Evolutionary conservation across 1,284 basidiomycete genomes (phyloP).

Genomic region (Mixia osmundae): DNA sequence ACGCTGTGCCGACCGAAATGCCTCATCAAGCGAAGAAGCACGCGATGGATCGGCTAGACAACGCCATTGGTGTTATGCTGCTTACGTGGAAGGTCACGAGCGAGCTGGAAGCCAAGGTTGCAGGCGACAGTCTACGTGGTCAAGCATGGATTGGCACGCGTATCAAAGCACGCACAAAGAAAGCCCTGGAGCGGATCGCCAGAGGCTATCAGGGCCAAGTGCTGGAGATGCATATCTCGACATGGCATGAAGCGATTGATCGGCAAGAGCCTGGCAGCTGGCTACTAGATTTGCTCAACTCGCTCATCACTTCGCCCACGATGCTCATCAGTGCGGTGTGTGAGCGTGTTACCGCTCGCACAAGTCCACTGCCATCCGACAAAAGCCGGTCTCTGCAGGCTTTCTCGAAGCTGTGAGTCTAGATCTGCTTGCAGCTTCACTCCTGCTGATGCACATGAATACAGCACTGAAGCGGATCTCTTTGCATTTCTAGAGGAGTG

Average conservation of each 20-base stretch:
- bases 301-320: too few species aligned
- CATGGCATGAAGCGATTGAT: neutral
- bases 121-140: constrained; percentile 37
- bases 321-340: too few species aligned
- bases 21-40: constrained; percentile 9
- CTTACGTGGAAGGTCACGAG: constrained; percentile 14
- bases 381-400: too few species aligned
- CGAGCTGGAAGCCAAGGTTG: constrained; percentile 7
- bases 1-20: neutral
- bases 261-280: neutral
- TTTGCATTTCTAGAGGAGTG: constrained; percentile 79
- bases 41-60: constrained; percentile 7
- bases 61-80: constrained; percentile 13
- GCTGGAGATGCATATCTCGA: constrained; percentile 32
- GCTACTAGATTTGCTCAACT: too few species aligned
- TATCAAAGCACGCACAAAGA: constrained; percentile 39
- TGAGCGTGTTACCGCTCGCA: too few species aligned
- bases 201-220: constrained; percentile 53
- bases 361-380: too few species aligned
- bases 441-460: neutral
- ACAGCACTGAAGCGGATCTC: constrained; percentile 21
- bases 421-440: too few species aligned
- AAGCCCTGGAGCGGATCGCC: constrained; percentile 68
- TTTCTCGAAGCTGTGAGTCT: too few species aligned
- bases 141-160: constrained; percentile 32